Conservation (phyloP, 2,329 filamentous ascomycete genomes). For the Tolypocladium endophyticum region DNA sequence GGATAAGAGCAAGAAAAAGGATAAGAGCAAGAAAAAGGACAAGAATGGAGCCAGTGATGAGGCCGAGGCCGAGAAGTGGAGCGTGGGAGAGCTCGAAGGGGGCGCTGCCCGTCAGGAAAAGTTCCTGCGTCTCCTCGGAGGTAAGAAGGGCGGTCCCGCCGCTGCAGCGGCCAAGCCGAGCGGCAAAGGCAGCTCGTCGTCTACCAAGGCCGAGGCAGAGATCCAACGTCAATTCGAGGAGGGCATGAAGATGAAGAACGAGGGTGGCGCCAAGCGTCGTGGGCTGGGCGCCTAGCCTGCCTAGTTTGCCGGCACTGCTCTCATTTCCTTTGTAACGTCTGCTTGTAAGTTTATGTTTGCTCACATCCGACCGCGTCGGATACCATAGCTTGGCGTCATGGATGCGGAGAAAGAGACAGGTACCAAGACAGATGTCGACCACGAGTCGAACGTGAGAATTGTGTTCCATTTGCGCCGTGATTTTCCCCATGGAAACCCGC, state of each 20-base stretch:
- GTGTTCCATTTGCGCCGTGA: neutral
- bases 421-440: neutral
- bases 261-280: slow-evolving; percentile 34
- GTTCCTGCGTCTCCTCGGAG: slow-evolving; percentile 46
- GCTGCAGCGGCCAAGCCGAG: slow-evolving; percentile 7
- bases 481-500: neutral
- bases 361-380: neutral
- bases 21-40: slow-evolving; percentile 9
- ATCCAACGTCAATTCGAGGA: slow-evolving; percentile 46
- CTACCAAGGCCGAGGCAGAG: slow-evolving; percentile 35
- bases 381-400: neutral
- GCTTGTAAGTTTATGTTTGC: neutral
- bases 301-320: neutral
- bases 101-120: slow-evolving; percentile 41
- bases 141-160: slow-evolving; percentile 33
- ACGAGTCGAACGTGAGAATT: neutral
- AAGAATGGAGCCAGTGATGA: slow-evolving; percentile 12
- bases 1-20: slow-evolving; percentile 7
- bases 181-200: slow-evolving; percentile 18
- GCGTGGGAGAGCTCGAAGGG: slow-evolving; percentile 40
- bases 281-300: slow-evolving; percentile 39
- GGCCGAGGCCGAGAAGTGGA: slow-evolving; percentile 35
- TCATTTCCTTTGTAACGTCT: neutral
- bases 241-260: slow-evolving; percentile 46
- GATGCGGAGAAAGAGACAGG: neutral